Evolutionary conservation across 768 basidiomycete genomes (phyloP), one percentile per base, ranked within the genome.

Genomic region (Sistotremastrum niveocremeum): DNA sequence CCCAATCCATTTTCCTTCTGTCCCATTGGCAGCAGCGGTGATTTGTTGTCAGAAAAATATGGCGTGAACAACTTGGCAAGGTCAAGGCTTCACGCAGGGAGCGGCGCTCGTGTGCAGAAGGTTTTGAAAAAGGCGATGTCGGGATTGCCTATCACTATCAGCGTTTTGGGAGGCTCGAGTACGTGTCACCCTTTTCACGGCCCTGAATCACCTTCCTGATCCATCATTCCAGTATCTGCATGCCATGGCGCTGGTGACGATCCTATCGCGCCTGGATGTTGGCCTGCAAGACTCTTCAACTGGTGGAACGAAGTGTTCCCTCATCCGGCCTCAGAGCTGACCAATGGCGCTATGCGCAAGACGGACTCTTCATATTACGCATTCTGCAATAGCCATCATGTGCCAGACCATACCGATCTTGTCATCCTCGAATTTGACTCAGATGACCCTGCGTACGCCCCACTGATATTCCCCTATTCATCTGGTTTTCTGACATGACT

Each of bases 241-340:
- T 97, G 91, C 59, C 85, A 93, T 57, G 91, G 93, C 20, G 83
- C 90, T 6, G 93, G 91, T 2, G 83, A 93, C 57, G 86, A 93
- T 60, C 89, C 88, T 4, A 69, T 95, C 46, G 76, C 86, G 0
- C 71, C 84, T 0, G 64, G 64, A 51, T 93, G 94, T 61, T 99
- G 97, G 63, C 94, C 95, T 1, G 80, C 85, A n/a, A 77, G 78
- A 45, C 87, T 98, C 67, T 98, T 98, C 69, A 70, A 81, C 43
- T 99, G 95, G 94, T 95, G 94, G 87, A 89, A 93, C 64, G 74
- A 71, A 45, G 77, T 98, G n/a, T 99, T 99, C 65, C 95, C 94
- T 0, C 89, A 99, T 62, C 94, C 94, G 0, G 93, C 91, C 2
- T 90, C 93, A 7, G 93, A 98, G 61, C 75, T 99, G 54, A 99